Evolutionary conservation across 306 rosid species (phyloP).

Genomic region (Trichosanthes truncata): DNA sequence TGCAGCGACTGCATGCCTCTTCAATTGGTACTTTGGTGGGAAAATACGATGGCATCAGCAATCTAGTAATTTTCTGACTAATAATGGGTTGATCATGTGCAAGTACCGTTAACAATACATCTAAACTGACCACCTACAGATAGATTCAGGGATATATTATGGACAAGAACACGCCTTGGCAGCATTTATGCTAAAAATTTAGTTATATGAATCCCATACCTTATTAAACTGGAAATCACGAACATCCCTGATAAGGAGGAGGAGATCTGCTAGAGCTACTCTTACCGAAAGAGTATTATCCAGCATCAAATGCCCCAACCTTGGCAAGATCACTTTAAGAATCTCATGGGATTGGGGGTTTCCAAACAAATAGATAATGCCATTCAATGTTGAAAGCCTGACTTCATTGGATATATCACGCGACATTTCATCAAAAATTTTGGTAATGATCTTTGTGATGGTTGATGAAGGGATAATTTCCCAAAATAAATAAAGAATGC

Average conservation of each 20-base stretch:
- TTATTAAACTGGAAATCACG: slow-evolving; percentile 73
- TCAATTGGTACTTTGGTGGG: slow-evolving; percentile 54
- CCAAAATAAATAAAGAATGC: slow-evolving; percentile 80
- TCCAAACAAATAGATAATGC: slow-evolving; percentile 65
- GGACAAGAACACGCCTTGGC: neutral
- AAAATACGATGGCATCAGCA: slow-evolving; percentile 80
- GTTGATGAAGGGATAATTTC: slow-evolving; percentile 74
- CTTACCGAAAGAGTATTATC: slow-evolving; percentile 47
- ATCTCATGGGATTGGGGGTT: slow-evolving; percentile 81
- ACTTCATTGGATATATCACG: slow-evolving; percentile 63
- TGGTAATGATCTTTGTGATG: slow-evolving; percentile 62
- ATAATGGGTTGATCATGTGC: slow-evolving; percentile 63
- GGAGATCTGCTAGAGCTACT: slow-evolving; percentile 58
- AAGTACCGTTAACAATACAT: slow-evolving; percentile 47
- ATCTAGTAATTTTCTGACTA: slow-evolving; percentile 67
- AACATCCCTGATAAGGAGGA: slow-evolving; percentile 49
- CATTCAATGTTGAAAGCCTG: slow-evolving; percentile 69
- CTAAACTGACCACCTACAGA: slow-evolving; percentile 59
- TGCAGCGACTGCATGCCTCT: slow-evolving; percentile 87
- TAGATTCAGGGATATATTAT: slow-evolving; percentile 14
- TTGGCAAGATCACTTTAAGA: slow-evolving; percentile 80
- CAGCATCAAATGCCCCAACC: slow-evolving; percentile 62
- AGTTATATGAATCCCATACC: slow-evolving; percentile 24
- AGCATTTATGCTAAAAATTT: neutral
- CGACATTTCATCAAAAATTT: slow-evolving; percentile 61